Evolutionary conservation across 305 asterid species (phyloP).

Genomic region (Fraxinus dipetala): DNA sequence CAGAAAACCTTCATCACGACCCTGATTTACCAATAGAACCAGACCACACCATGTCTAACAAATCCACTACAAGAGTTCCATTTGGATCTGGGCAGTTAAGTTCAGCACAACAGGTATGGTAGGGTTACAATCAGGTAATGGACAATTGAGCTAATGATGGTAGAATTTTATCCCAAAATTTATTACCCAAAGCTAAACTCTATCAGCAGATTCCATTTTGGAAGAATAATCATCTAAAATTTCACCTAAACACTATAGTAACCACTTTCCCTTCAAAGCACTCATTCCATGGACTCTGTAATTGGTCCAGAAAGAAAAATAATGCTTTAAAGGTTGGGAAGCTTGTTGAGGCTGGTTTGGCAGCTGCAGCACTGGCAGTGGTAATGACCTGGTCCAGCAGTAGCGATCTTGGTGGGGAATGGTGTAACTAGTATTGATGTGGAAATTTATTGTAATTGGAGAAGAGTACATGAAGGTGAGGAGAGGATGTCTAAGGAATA

Average conservation of each 20-base stretch:
- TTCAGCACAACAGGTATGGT: not conserved
- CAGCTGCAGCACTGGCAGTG: not conserved
- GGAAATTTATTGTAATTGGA: not conserved
- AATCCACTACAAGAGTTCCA: not conserved
- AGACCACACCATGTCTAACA: not conserved
- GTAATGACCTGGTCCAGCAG: not conserved
- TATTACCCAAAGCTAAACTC: not conserved
- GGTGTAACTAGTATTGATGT: not conserved
- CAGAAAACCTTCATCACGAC: not conserved
- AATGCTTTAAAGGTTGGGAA: not conserved
- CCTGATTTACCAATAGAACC: not conserved
- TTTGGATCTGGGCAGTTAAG: not conserved
- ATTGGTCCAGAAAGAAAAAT: not conserved
- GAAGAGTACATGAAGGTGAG: not conserved
- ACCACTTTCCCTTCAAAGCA: not conserved
- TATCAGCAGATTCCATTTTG: not conserved
- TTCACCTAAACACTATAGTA: not conserved
- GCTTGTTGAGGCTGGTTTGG: not conserved
- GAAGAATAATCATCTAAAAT: not conserved
- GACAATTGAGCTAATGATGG: not conserved
- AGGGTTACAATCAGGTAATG: not conserved
- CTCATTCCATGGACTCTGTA: not conserved
- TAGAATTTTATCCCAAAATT: not conserved
- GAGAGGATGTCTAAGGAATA: not conserved
- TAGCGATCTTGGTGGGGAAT: not conserved